A percentile compares a stretch with the other conserved stretches of the same genome.
Evolutionary conservation across 345 rosid species (phyloP).

Genomic region (sweet orange (Citrus sinensis)): DVS_A1.0 CM039163.1:40252501-40253000

Average conservation of each 20-base stretch:
- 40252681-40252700: slow-evolving; percentile 7
- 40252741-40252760: slow-evolving; percentile 11
- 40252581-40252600: no score
- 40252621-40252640: neutral
- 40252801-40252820: slow-evolving; percentile 45
- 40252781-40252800: slow-evolving; percentile 20
- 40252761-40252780: slow-evolving; percentile 60
- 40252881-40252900: no score
- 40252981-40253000: neutral
- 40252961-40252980: neutral
- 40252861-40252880: neutral
- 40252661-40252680: slow-evolving; percentile 20
- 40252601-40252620: neutral
- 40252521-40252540: neutral
- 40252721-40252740: slow-evolving; percentile 43
- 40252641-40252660: neutral
- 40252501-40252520: no score
- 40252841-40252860: no score
- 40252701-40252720: slow-evolving; percentile 14
- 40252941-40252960: neutral
- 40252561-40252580: no score
- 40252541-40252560: neutral
- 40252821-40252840: neutral
- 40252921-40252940: slow-evolving; percentile 52
- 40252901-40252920: no score